These are phyloP conservation scores for Panaeolus cyanescens DNA, from an alignment of 768 basidiomycete species.

Conservation along the genomic window DNA sequence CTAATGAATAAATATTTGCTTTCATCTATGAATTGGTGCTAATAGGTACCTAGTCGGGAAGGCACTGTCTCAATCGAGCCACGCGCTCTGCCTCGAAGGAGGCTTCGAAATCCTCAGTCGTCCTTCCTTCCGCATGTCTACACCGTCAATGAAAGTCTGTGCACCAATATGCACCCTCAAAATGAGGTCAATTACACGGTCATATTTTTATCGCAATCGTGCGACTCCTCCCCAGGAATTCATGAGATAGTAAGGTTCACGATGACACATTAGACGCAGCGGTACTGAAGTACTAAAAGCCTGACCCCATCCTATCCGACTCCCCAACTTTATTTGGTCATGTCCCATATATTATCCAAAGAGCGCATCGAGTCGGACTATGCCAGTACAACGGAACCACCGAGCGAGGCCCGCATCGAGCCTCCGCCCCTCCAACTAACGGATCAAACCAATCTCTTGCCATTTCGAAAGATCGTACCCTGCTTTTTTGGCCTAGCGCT, in stretches of 20 bases:
- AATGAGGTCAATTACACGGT: neutral
- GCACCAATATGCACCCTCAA: neutral
- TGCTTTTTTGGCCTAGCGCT: slow-evolving; percentile 63
- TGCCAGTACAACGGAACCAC: neutral
- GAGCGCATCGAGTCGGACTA: neutral
- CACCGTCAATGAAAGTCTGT: neutral
- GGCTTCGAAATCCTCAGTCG: neutral
- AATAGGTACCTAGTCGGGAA: too few species aligned
- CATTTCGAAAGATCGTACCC: slow-evolving; percentile 60
- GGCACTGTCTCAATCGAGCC: too few species aligned
- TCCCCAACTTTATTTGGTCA: neutral
- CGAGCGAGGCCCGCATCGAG: neutral
- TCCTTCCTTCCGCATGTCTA: neutral
- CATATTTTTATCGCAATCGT: neutral
- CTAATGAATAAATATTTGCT: too few species aligned
- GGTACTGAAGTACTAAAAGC: neutral
- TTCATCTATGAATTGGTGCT: too few species aligned
- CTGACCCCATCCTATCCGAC: neutral
- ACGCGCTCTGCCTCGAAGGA: neutral
- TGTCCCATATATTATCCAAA: neutral
- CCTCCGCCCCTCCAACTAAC: slow-evolving; percentile 31
- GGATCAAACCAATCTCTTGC: slow-evolving; percentile 79
- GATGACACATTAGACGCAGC: neutral
- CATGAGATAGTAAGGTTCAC: neutral
- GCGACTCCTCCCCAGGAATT: neutral